Evolutionary conservation across 257 asterid species (phyloP), one percentile per base, ranked within the genome.

Genomic region (Scutellaria minor): DNA sequence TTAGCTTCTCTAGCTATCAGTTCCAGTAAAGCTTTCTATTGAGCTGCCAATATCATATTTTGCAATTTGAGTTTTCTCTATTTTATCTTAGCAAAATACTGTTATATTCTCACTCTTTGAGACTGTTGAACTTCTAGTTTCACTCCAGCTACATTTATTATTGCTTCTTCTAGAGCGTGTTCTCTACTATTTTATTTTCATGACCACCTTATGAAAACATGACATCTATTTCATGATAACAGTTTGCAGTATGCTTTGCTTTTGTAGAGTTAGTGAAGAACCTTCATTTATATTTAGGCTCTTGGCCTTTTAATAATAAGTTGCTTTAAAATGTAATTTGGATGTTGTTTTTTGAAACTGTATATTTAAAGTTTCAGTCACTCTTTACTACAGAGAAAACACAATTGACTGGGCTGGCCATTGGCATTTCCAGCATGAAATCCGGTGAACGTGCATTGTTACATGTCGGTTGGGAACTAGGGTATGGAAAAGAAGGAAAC

Each of bases 401-500:
- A 47, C 92, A 89, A 84, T 68, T 87, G 96, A 73, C 88, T n/a
- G 99, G 99, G 81, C 62, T 94, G 72, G 96, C 96, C 47, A 82
- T 94, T 70, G 98, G 97, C 57, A 64, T 94, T 78, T 80, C 96
- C 75, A 83, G 80, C 89, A 91, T 91, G 97, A 87, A 83, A 83
- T 75, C 97, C 67, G 96, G 98, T 20, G 99, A 94, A 71, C 97
- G 92, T 55, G 93, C 97, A 6, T 71, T 89, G 75, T 73, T 94
- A 47, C 88, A 76, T 67, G 93, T 91, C 68, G 90, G 95, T 45
- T 89, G 97, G 96, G 98, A 94, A 80, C 85, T 94, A 70, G 99
- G 93, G 45, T 94, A 94, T 72, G 98, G 99, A 73, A 85, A 91
- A 79, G 95, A 89, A 84, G 99, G 99, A 74, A 94, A 75, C 88